Conservation (phyloP, 306 rosid genomes). For the Lupinus albus region DNA sequence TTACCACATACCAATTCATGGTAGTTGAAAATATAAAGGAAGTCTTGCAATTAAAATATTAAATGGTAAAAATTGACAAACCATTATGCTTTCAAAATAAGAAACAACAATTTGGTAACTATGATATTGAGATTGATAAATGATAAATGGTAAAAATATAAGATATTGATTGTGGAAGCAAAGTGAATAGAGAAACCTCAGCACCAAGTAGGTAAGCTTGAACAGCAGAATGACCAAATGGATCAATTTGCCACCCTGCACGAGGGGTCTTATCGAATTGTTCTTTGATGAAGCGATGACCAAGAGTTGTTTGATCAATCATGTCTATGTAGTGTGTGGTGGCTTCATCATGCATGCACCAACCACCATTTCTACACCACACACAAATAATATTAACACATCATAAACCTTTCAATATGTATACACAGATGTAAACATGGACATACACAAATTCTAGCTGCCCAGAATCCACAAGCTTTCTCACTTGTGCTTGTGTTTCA, state of each 20-base stretch:
- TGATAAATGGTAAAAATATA: not conserved
- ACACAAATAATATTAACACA: not conserved
- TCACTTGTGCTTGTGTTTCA: slow-evolving; percentile 59
- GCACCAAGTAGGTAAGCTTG: slow-evolving; percentile 83
- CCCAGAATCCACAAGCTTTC: slow-evolving; percentile 62
- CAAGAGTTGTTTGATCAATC: slow-evolving; percentile 91
- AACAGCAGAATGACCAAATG: slow-evolving; percentile 91
- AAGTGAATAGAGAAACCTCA: slow-evolving; percentile 53
- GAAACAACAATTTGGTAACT: no score
- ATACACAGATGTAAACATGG: not conserved
- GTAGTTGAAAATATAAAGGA: no score
- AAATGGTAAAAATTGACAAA: no score
- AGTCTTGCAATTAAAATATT: no score
- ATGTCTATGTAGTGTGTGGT: slow-evolving; percentile 81
- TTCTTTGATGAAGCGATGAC: slow-evolving; percentile 65
- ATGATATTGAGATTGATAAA: not conserved
- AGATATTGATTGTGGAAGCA: not conserved
- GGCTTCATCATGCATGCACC: slow-evolving; percentile 99
- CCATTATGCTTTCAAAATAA: no score
- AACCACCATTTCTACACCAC: slow-evolving; percentile 79
- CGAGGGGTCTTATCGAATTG: slow-evolving; percentile 67
- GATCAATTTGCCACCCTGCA: slow-evolving; percentile 95
- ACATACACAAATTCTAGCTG: slow-evolving; percentile 77
- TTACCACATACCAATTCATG: no score
- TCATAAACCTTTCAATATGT: not conserved